Conservation (phyloP, 2,329 filamentous ascomycete species). For the Sporothrix curviconia region DNA sequence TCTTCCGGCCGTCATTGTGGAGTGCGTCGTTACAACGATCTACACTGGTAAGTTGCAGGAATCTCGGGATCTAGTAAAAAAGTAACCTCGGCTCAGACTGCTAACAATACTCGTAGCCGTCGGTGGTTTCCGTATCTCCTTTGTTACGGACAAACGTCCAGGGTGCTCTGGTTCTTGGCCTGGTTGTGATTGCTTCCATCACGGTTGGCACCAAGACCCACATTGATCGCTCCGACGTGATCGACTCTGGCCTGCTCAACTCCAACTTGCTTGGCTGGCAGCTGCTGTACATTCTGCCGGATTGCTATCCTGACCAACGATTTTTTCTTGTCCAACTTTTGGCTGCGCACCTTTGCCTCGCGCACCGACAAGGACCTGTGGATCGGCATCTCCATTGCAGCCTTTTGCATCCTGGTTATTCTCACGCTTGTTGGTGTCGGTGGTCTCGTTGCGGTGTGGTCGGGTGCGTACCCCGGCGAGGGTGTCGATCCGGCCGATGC, state of each 20-base stretch:
- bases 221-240: constrained; percentile 63
- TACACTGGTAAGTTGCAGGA: constrained; percentile 60
- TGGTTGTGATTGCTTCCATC: constrained; percentile 70
- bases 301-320: constrained; percentile 77
- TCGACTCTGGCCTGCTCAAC: constrained; percentile 61
- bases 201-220: constrained; percentile 70
- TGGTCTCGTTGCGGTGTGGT: constrained; percentile 72
- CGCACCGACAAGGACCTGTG: constrained; percentile 72
- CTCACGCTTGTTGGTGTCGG: constrained; percentile 66
- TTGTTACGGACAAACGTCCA: constrained; percentile 79
- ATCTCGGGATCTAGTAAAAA: neutral
- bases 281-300: constrained; percentile 74
- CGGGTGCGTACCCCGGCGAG: constrained; percentile 63
- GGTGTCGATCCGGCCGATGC: constrained; percentile 32
- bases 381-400: constrained; percentile 65
- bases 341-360: constrained; percentile 77
- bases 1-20: constrained; percentile 68
- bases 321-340: constrained; percentile 80
- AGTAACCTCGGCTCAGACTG: neutral
- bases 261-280: constrained; percentile 73
- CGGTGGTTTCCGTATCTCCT: constrained; percentile 77
- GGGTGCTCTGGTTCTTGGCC: constrained; percentile 66
- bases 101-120: constrained; percentile 45
- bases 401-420: constrained; percentile 58
- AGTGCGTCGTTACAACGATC: constrained; percentile 71